Conservation (phyloP, 1,284 basidiomycete genomes). For the Trichosporon faecale region DNA sequence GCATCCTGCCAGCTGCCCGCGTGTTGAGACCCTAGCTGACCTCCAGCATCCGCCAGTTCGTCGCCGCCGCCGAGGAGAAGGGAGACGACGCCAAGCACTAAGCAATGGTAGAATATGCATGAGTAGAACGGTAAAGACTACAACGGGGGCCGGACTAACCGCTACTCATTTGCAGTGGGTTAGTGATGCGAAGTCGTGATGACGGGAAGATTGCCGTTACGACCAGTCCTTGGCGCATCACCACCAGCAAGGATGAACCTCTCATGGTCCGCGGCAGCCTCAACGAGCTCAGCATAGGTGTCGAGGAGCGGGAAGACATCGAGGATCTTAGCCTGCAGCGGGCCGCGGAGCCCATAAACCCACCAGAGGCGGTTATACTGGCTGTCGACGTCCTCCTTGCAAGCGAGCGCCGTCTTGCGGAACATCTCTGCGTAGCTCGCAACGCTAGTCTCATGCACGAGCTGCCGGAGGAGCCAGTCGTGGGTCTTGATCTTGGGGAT, state of each 20-base stretch:
- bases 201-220: not conserved
- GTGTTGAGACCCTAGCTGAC: not conserved
- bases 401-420: not conserved
- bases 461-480: not conserved
- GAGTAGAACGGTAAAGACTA: constrained; percentile 9
- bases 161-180: not conserved
- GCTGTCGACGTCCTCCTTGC: not conserved
- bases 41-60: constrained; percentile 50
- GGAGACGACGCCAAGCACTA: constrained; percentile 32
- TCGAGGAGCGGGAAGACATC: not conserved
- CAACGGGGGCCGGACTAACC: not conserved
- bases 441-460: not conserved
- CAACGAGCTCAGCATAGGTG: not conserved
- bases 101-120: constrained; percentile 18
- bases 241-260: not conserved
- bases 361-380: constrained; percentile 5
- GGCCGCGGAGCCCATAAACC: not conserved
- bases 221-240: not conserved
- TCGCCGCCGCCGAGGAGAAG: constrained; percentile 48
- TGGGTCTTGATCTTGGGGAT: not conserved
- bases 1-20: too few relatives aligned
- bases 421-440: not conserved
- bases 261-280: not conserved
- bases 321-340: not conserved
- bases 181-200: not conserved